Conservation (phyloP, 768 basidiomycete species). For the Kwoniella dejecticola region DNA sequence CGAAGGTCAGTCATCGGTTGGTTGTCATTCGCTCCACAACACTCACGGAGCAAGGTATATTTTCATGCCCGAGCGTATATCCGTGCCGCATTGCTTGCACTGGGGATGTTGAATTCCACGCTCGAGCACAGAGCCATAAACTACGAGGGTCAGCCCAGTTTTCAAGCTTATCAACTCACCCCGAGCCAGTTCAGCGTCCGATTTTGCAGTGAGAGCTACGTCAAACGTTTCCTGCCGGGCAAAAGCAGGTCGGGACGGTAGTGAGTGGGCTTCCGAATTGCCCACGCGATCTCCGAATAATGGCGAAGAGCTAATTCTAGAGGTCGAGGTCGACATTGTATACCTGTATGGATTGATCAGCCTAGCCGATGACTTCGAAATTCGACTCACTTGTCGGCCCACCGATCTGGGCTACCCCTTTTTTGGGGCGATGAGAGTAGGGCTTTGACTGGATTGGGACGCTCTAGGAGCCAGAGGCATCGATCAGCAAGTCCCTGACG, state of each 20-base stretch:
- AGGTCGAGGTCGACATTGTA: constrained; percentile 11
- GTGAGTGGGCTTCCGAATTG: not conserved
- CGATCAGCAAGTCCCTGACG: no score
- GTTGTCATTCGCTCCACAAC: no score
- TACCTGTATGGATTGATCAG: constrained; percentile 2
- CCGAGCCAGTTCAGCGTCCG: constrained; percentile 20
- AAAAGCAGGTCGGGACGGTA: not conserved
- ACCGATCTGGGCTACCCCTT: constrained; percentile 22
- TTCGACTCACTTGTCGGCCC: constrained; percentile 22
- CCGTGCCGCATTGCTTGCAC: constrained; percentile 10
- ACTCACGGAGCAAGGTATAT: constrained; percentile 25
- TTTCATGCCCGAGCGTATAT: constrained; percentile 22
- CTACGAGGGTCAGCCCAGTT: constrained; percentile 1
- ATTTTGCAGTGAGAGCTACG: not conserved
- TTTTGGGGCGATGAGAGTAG: constrained; percentile 13
- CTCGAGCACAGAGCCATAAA: constrained; percentile 23
- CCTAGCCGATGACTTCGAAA: not conserved
- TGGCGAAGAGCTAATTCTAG: not conserved
- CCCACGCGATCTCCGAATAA: no score
- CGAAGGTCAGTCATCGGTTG: no score
- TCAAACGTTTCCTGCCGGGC: constrained; percentile 15
- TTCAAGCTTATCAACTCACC: constrained; percentile 3
- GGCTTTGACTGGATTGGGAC: constrained; percentile 9
- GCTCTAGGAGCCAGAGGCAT: constrained; percentile 5
- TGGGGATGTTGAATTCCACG: constrained; percentile 15